phyloP scores from a whole-genome alignment of 768 basidiomycete species.

The Tubosaeta sp. region DNA sequence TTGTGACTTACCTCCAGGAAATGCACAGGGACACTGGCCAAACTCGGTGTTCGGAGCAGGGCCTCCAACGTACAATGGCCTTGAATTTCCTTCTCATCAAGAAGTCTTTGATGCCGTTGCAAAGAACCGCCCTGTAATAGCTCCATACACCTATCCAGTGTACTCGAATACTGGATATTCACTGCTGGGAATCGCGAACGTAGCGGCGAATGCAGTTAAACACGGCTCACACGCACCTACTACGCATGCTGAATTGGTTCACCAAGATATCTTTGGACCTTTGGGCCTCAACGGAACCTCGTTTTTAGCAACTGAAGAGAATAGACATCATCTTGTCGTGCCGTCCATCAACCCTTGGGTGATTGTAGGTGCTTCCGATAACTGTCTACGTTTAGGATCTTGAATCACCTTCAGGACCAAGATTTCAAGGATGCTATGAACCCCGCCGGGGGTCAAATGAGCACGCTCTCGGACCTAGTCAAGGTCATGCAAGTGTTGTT shows the following conservation, averaged over 20 bases:
- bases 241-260: conserved; percentile 41
- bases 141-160: conserved; percentile 41
- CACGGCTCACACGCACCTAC: conserved; percentile 16
- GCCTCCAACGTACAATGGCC: conserved; percentile 28
- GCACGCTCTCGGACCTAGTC: conserved; percentile 43
- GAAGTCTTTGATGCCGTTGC: conserved; percentile 35
- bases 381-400: background rate
- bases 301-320: conserved; percentile 37
- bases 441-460: conserved; percentile 48
- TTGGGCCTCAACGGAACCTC: conserved; percentile 41
- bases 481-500: conserved; percentile 44
- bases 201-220: conserved; percentile 28
- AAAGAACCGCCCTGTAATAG: conserved; percentile 36
- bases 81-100: conserved; percentile 29
- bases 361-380: conserved; percentile 28
- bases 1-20: conserved; percentile 34
- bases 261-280: conserved; percentile 48
- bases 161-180: conserved; percentile 40
- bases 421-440: conserved; percentile 38
- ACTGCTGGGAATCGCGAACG: conserved; percentile 34
- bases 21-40: conserved; percentile 38
- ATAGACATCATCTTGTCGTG: conserved; percentile 37
- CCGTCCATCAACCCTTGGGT: conserved; percentile 32
- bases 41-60: conserved; percentile 23
- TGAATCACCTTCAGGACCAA: conserved; percentile 30